Base-by-base conservation (phyloP, 2,329 filamentous ascomycete genomes). In the Epichloe aotearoae region DNA sequence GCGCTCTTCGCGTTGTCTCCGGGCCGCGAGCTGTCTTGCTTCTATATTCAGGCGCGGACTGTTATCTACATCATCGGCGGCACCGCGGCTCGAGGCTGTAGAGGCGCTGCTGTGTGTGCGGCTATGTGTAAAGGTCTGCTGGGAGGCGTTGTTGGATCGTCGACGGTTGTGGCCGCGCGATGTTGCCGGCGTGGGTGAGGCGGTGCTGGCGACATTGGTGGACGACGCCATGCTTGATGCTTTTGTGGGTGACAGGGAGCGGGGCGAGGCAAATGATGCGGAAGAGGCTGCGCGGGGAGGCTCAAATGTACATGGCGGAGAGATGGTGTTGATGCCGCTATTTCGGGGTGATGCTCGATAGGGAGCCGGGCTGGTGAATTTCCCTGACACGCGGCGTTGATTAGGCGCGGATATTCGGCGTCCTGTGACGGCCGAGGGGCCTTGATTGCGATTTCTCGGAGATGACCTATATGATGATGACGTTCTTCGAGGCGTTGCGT, bases 11-110 rank as follows among this genome's bases (percentile, higher is more conserved):
- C 80, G 79, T 23, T 82, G 74, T 56, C 84, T 79, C 61, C 80
- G 77, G n/a, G 82, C 82, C 5, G 88, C 82, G 51, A 90, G 79
- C 43, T 79, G 77, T 61, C 84, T 83, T 6, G 87, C 86, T 60
- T 95, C 88, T 19, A 74, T 66, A 60, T 77, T 69, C 4, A 81
- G 66, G 3, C 76, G 68, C 5, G 77, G 77, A 56, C 74, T 79
- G 12, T 56, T 53, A 10, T 64, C 59, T 6, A 60, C 47, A 19
- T 47, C 49, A 8, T 55, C 52, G 2, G 37, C 50, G 36, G 48
- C 53, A 11, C 53, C 58, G 47, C 60, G 66, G 4, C 61, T 61
- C 5, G 69, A 68, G 3, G 71, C 66, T 6, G 66, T 62, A 4
- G 74, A 76, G 1, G 69, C 65, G 39, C 63, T 63, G 55, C 73